Evolutionary conservation across 306 rosid genomes (phyloP), one percentile per base, ranked within the genome.

Genomic region (Lathyrus tuberosus): DNA sequence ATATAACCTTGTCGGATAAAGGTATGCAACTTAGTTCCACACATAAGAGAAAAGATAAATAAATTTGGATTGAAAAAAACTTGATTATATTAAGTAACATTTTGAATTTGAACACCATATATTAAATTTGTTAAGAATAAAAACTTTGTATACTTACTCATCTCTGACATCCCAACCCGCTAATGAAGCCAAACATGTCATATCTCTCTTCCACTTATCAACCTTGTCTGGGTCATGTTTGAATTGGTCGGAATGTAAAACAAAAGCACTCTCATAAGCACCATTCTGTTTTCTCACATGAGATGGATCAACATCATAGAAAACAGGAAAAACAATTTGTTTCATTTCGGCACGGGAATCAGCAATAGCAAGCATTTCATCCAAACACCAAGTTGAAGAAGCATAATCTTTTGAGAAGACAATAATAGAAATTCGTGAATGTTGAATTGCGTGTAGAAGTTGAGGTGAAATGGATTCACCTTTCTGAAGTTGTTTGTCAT

Each of bases 291-390:
- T 49, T 37, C 63, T 12, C 0, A 37, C 63, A 35, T 52, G 24
- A 2, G 51, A 68, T 11, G 73, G 63, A 52, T 52, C 51, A 1
- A 52, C 63, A 6, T 48, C 68, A 31, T 71, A 42, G 28, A 59
- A 71, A 44, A 59, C 13, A 0, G 60, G 60, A 6, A 10, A 53
- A 20, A 18, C 35, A 53, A 20, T 20, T 3, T 17, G 30, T 0
- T 51, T 51, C 3, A 5, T 4, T 14, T 44, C 5, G 0, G 2
- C 2, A 14, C 3, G 7, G 17, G 2, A 44, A 3, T 44, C 3
- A 44, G 3, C 17, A n/a, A 46, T 46, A n/a, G 52, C 52, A 46
- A 17, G 8, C 52, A 46, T 46, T 46, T 46, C 52, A 46, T 46
- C 20, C 52, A 46, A 46, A 46, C 52, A 46, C 52, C 52, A 46